Conservation (phyloP, 106 monocot genomes). For the Xerophyta viscosa region DNA sequence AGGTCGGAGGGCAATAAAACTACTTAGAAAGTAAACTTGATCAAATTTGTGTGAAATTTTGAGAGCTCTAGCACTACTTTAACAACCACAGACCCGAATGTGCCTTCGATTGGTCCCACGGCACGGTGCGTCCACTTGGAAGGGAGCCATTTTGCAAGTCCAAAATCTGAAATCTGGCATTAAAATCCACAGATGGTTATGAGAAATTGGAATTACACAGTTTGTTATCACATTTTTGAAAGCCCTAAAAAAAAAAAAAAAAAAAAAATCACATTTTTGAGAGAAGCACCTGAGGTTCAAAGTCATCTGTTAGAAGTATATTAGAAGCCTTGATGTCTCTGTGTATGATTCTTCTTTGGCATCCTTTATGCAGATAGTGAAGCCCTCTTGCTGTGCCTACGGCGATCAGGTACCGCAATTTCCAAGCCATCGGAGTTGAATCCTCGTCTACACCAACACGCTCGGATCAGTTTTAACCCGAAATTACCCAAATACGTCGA, state of each 20-base stretch:
- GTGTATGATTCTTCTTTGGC: slow-evolving; percentile 17
- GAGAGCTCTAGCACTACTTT: too few species aligned
- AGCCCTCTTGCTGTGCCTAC: slow-evolving; percentile 6
- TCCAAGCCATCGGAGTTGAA: slow-evolving; percentile 9
- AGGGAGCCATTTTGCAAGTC: slow-evolving; percentile 15
- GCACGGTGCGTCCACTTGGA: slow-evolving; percentile 4
- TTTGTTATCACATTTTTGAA: too few species aligned
- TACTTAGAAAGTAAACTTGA: too few species aligned
- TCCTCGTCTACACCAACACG: slow-evolving; percentile 3
- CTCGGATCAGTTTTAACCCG: too few species aligned
- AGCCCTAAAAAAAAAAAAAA: too few species aligned
- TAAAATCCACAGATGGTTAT: not conserved
- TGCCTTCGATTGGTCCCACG: slow-evolving; percentile 7
- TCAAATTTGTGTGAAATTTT: too few species aligned
- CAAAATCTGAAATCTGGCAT: slow-evolving; percentile 14
- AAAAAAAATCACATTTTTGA: too few species aligned
- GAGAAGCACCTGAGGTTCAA: slow-evolving; percentile 21
- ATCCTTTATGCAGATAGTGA: slow-evolving; percentile 10
- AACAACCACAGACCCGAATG: slow-evolving; percentile 14
- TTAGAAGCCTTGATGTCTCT: slow-evolving; percentile 19
- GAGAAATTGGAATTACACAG: too few species aligned
- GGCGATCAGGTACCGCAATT: slow-evolving; percentile 5
- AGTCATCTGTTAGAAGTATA: slow-evolving; percentile 3
- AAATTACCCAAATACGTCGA: too few species aligned
- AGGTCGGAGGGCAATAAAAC: too few species aligned